Percentiles rank a stretch among this genome's conserved stretches.
phyloP scores from a whole-genome alignment of 2,329 filamentous ascomycete species.

The Calycina herbarum region DNA sequence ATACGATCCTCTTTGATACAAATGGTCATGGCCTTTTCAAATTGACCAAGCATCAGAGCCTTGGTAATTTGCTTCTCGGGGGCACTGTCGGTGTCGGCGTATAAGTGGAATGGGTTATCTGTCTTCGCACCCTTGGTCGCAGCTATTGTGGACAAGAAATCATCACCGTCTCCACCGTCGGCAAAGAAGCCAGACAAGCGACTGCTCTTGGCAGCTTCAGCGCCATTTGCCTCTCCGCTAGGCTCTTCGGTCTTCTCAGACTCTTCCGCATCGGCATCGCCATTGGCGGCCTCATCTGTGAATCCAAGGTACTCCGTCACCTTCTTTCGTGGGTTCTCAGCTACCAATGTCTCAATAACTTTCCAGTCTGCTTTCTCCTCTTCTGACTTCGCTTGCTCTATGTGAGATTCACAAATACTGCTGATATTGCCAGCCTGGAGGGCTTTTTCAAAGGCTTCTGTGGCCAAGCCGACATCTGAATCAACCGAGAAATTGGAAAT shows the following conservation, averaged over 20 bases:
- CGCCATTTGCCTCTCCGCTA: slow-evolving; percentile 51
- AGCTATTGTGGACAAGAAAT: slow-evolving; percentile 81
- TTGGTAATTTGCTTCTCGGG: slow-evolving; percentile 86
- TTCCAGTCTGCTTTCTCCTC: slow-evolving; percentile 97
- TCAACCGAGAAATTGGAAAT: slow-evolving; percentile 91
- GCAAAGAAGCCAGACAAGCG: slow-evolving; percentile 78
- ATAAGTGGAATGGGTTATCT: slow-evolving; percentile 90
- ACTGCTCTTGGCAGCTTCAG: slow-evolving; percentile 53
- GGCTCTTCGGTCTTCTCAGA: slow-evolving; percentile 44
- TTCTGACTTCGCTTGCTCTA: slow-evolving; percentile 73
- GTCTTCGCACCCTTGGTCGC: slow-evolving; percentile 90
- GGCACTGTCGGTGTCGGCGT: slow-evolving; percentile 77
- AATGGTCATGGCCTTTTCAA: slow-evolving; percentile 84
- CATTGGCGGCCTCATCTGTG: slow-evolving; percentile 54
- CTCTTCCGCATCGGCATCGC: slow-evolving; percentile 44
- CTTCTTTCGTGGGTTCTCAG: slow-evolving; percentile 80
- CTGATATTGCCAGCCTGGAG: slow-evolving; percentile 75
- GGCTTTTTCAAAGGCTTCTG: slow-evolving; percentile 82
- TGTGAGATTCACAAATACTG: slow-evolving; percentile 77
- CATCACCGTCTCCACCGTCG: slow-evolving; percentile 72
- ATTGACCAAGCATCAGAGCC: slow-evolving; percentile 85
- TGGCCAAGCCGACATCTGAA: slow-evolving; percentile 77
- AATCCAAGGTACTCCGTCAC: slow-evolving; percentile 93
- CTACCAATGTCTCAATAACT: slow-evolving; percentile 85
- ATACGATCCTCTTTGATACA: slow-evolving; percentile 86